Base-by-base conservation (phyloP, 805 yeast species). In the Maudiozyma turicensis region DNA sequence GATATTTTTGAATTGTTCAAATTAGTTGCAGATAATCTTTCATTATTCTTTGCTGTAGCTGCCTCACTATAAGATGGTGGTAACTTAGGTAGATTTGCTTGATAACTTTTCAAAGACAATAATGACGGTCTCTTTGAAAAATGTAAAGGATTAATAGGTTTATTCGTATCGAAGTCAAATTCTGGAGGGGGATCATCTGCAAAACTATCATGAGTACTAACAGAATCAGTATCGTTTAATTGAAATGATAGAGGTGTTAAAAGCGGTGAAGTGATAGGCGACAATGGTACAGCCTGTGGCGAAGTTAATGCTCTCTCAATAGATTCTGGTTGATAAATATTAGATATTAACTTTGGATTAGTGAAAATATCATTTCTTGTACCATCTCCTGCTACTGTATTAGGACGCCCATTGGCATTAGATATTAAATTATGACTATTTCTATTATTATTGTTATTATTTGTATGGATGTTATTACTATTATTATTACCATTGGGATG, bases 261-360 rank as follows among this genome's bases (percentile, higher is more conserved):
- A 6, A 69, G 59, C 9, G 65, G 63, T 6, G 77, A 61, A 2
- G 78, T 70, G 3, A 66, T 55, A 6, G 82, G 81, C 1, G 84
- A 77, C 28, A 71, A 66, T 2, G 87, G 87, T 43, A 74, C 59
- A 4, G 86, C 88, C 52, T 80, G 89, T 1, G 86, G 84, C 0
- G 86, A 80, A 32, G 74, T 67, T 46, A 80, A 55, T 47, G 70
- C 77, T 5, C 71, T 61, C 5, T 73, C 74, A 20, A 73, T 60
- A 14, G 62, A 61, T 1, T 68, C 72, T 0, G 89, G 90, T 54
- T 75, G 72, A 61, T 79, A 83, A 6, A 83, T 51, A 51, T 77
- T 76, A 8, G 80, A 68, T 29, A 69, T 63, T 9, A 75, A 50
- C 48, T 57, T 59, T 2, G 68, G 69, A 6, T 70, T 63, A 35